phyloP scores from a whole-genome alignment of 139 green algal species.

The Mesotaenium endlicherianum region DNA sequence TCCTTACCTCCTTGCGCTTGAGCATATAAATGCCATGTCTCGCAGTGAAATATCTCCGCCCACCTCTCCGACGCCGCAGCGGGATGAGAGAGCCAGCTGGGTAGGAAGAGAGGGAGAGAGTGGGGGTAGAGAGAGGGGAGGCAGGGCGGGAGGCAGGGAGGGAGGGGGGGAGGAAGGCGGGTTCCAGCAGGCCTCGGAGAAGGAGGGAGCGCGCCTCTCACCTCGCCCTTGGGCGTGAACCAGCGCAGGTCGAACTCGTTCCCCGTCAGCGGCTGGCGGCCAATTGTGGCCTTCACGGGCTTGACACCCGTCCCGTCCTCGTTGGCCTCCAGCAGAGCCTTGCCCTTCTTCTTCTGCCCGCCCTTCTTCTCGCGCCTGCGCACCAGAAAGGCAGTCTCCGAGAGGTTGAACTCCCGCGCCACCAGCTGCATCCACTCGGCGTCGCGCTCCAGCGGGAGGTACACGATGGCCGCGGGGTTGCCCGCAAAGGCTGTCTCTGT shows the following conservation, averaged over 20 bases:
- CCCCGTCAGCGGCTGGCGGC: neutral
- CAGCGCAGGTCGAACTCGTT: slow-evolving; percentile 60
- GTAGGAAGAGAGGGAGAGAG: too few relatives aligned
- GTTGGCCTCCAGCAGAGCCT: neutral
- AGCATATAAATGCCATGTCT: too few relatives aligned
- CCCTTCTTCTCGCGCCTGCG: neutral
- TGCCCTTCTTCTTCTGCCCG: neutral
- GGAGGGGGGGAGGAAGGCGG: too few relatives aligned
- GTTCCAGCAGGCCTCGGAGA: too few relatives aligned
- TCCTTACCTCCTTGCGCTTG: too few relatives aligned
- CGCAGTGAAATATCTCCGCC: too few relatives aligned
- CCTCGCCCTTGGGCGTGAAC: slow-evolving; percentile 68
- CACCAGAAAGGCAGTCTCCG: slow-evolving; percentile 75
- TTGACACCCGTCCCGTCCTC: neutral
- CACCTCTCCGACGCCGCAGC: too few relatives aligned
- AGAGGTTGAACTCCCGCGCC: slow-evolving; percentile 74
- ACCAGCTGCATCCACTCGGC: slow-evolving; percentile 45
- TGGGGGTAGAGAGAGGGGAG: too few relatives aligned
- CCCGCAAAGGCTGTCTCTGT: slow-evolving; percentile 60
- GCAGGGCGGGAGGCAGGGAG: too few relatives aligned
- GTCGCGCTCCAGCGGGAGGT: slow-evolving; percentile 50
- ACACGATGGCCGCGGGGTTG: slow-evolving; percentile 77
- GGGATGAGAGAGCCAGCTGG: too few relatives aligned
- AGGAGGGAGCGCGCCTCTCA: too few relatives aligned
- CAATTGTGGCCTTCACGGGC: neutral